Base-by-base conservation (phyloP, 176 grass and related monocot species). In the Saccharum spontaneum region DNA sequence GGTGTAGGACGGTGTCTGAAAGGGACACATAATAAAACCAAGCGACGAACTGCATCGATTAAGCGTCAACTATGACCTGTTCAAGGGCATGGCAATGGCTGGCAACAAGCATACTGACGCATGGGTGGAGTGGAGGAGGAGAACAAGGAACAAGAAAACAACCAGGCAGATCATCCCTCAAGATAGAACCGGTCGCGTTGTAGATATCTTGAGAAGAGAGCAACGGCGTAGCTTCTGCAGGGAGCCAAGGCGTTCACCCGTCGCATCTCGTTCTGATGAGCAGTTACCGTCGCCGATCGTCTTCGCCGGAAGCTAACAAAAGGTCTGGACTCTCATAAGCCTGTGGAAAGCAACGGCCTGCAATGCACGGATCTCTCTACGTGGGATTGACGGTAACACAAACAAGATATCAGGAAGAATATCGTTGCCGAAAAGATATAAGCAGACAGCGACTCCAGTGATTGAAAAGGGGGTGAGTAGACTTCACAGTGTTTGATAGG, bases 231-330 rank as follows among this genome's bases (percentile, higher is more conserved):
- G 43, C 79, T 78, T 86, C 12, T 81, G 34, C 68, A 8, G 79
- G 64, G 77, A 24, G 34, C 7, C 10, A 18, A 15, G 71, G 69
- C 14, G 79, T 88, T 88, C 72, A 24, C 46, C 11, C 46, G 85
- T 87, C 70, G 46, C 36, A 20, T 82, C 71, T 67, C 16, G 24
- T 67, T 82, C 85, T 68, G 71, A 76, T 87, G 71, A 52, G 18
- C 78, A n/a, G 78, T 18, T 67, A 68, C 50, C 49, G 69, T 82
- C 61, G 60, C 40, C 79, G 38, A 30, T 61, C 39, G 67, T 60
- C 61, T 68, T 63, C 59, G 17, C 48, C 59, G n/a, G 69, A 74
- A n/a, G 59, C 69, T 4, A 41, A 74, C 59, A 65, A 23, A 55
- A 61, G 17, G 10, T 34, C 30, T 40, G 10, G 69, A 73, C 68